Conservation (phyloP, 768 basidiomycete genomes). For the Mycena metata region DNA sequence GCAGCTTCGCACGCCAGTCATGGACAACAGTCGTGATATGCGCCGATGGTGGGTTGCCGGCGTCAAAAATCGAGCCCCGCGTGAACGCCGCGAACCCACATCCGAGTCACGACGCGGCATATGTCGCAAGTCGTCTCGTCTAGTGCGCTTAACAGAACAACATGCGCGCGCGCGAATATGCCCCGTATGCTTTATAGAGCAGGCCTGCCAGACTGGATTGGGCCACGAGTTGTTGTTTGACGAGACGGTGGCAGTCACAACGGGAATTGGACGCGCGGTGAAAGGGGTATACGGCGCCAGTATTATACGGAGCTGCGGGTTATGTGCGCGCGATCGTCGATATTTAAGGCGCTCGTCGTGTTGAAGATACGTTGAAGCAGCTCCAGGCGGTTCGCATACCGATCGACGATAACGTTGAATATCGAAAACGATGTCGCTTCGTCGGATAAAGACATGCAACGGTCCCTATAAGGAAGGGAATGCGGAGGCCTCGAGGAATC, state of each 20-base stretch:
- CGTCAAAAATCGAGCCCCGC: slow-evolving; percentile 19
- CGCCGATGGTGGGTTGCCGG: not conserved
- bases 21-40: not conserved
- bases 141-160: slow-evolving; percentile 42
- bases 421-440: too few relatives aligned
- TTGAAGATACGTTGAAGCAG: slow-evolving; percentile 39
- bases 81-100: slow-evolving; percentile 30
- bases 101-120: slow-evolving; percentile 23
- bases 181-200: slow-evolving; percentile 47
- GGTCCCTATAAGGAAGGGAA: too few relatives aligned
- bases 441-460: too few relatives aligned
- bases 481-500: too few relatives aligned
- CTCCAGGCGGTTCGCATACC: slow-evolving; percentile 49
- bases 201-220: slow-evolving; percentile 45
- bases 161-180: slow-evolving; percentile 43
- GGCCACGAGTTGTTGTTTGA: slow-evolving; percentile 47
- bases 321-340: not conserved
- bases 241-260: too few relatives aligned
- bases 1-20: slow-evolving; percentile 10
- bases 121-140: slow-evolving; percentile 32
- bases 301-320: slow-evolving; percentile 23
- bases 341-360: not conserved
- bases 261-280: slow-evolving; percentile 5
- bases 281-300: slow-evolving; percentile 16
- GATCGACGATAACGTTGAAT: slow-evolving; percentile 47